phyloP scores from a whole-genome alignment of 352 stramenopile species.

The Phytopythium chamaehyphon region DNA sequence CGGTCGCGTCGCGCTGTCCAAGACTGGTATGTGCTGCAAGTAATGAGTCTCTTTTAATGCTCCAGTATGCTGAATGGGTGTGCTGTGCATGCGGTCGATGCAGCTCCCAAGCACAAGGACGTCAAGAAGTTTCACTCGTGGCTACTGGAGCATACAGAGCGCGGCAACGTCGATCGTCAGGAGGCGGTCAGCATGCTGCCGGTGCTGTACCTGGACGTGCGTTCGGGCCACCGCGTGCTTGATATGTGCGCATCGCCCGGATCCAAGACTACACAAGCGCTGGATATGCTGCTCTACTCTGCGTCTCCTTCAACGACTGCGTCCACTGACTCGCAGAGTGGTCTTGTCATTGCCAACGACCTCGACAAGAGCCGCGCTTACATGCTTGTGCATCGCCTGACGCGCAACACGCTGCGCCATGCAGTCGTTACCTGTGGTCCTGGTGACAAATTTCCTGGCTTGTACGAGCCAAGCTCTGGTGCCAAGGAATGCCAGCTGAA shows the following conservation, averaged over 20 bases:
- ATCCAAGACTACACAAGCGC: conserved; percentile 97
- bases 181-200: conserved; percentile 99
- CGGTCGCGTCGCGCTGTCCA: conserved; percentile 76
- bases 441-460: conserved; percentile 91
- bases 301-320: neutral
- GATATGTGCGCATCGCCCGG: conserved; percentile 96
- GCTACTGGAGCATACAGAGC: conserved; percentile 91
- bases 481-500: conserved; percentile 21
- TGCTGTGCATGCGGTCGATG: neutral
- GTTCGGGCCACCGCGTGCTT: conserved; percentile 77
- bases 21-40: conserved; percentile 50
- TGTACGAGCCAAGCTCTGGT: conserved; percentile 50
- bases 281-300: conserved; percentile 77
- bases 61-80: too few species aligned
- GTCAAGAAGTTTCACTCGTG: conserved; percentile 90
- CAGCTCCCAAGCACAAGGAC: conserved; percentile 73
- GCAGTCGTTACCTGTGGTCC: conserved; percentile 93
- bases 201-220: conserved; percentile 94
- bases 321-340: conserved; percentile 21
- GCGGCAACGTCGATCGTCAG: conserved; percentile 94
- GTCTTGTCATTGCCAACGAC: conserved; percentile 96
- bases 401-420: conserved; percentile 73
- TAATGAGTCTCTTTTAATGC: too few species aligned
- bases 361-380: conserved; percentile 96
- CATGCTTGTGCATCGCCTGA: conserved; percentile 96